Evolutionary conservation across 1,284 basidiomycete genomes (phyloP).

Genomic region (Apiotrichum laibachii): DNA sequence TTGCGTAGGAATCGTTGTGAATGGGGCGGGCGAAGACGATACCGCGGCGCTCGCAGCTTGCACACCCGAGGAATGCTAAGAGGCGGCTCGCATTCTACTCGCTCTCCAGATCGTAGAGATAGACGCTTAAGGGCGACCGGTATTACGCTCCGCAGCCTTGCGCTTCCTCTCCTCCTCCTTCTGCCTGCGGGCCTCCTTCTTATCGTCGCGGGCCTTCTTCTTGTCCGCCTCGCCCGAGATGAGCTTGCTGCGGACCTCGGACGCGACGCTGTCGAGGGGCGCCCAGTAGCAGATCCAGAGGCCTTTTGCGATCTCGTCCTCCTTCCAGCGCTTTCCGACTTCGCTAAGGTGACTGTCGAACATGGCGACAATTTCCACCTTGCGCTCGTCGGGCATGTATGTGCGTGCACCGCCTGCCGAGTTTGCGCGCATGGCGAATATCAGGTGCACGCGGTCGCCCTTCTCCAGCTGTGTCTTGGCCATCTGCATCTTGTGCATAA

Average conservation of each 20-base stretch:
- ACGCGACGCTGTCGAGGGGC: conserved; percentile 75
- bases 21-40: too few relatives aligned
- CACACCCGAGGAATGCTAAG: too few relatives aligned
- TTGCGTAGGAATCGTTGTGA: too few relatives aligned
- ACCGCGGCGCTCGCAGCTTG: too few relatives aligned
- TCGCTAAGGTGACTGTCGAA: conserved; percentile 72
- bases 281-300: conserved; percentile 69
- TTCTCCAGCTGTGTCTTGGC: conserved; percentile 35
- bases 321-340: conserved; percentile 80
- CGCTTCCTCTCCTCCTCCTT: conserved; percentile 88
- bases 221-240: conserved; percentile 71
- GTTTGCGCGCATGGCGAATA: conserved; percentile 37
- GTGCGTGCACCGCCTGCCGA: conserved; percentile 10
- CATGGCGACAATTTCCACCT: conserved; percentile 55
- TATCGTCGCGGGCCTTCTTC: conserved; percentile 23
- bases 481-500: conserved; percentile 39
- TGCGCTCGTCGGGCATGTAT: conserved; percentile 18
- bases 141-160: conserved; percentile 70
- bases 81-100: too few relatives aligned
- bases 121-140: too few relatives aligned
- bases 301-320: conserved; percentile 70
- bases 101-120: too few relatives aligned
- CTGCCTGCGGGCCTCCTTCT: conserved; percentile 30
- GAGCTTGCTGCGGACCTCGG: conserved; percentile 69
- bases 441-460: conserved; percentile 45